Evolutionary conservation across 2,329 filamentous ascomycete species (phyloP), one percentile per base, ranked within the genome.

Genomic region (Thelonectria olida): DNA sequence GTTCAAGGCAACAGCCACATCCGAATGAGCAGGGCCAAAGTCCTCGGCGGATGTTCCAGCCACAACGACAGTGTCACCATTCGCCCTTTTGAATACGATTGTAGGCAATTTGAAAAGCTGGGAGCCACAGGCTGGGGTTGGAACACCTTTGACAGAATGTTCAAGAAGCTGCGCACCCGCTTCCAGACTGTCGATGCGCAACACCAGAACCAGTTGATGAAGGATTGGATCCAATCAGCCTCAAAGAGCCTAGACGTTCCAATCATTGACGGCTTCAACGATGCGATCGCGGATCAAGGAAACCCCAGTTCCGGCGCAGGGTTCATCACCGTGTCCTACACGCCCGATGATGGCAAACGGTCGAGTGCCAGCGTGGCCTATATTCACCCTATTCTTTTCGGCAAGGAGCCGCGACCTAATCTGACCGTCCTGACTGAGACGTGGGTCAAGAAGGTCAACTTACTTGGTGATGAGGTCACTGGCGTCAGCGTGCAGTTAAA

Each of bases 1-100:
- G 6, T 6, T 10, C n/a, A 13, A 86, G 90, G 93, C 74, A 97
- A 97, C 83, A 96, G 92, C 58, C 86, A 93, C 80, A 97, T 97
- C 80, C 89, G 93, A 66, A 93, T 97, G 82, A 96, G 93, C 13
- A 90, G 93, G 64, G 93, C 93, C 66, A 97, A 97, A 83, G 93
- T 97, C 39, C 86, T 97, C 27, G 93, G 93, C 69, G 93, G 93
- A 68, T 97, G 93, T 84, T 96, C 93, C 44, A 95, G 91, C 62
- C 93, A 97, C 85, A 97, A 97, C 81, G 97, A 93, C 20, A 84
- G 97, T 72, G 97, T 97, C 78, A 95, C 92, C 17, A 97, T 97
- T 86, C 88, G 93, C 23, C 92, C 93, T 7, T 96, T 97, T 74
- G 88, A 93, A 77, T 94, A 96, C 77, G 93, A 97, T 78, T 87